phyloP scores from a whole-genome alignment of 2,329 filamentous ascomycete species.

The Thermothelomyces thermophilus region DNA sequence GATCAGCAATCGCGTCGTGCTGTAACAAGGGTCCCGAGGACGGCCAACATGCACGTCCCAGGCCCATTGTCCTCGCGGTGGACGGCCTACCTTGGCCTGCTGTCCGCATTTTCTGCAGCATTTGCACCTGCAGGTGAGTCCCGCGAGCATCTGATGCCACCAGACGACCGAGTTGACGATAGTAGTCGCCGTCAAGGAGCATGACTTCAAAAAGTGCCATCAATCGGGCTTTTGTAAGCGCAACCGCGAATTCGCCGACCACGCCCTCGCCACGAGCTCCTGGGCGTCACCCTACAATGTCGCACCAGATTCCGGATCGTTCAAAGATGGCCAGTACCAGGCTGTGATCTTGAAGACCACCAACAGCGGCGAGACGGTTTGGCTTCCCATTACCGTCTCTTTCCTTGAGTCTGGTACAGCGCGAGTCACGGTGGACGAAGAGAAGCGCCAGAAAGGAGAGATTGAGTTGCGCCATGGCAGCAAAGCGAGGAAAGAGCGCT shows the following conservation, averaged over 20 bases:
- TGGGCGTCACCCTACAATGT: conserved; percentile 82
- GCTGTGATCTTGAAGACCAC: conserved; percentile 78
- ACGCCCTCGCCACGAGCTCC: conserved; percentile 55
- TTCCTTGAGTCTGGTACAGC: conserved; percentile 88
- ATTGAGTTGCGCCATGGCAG: conserved; percentile 84
- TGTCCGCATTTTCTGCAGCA: conserved; percentile 53
- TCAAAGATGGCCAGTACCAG: conserved; percentile 73
- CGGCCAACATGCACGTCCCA: conserved; percentile 42
- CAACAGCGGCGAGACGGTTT: conserved; percentile 60
- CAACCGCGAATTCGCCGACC: conserved; percentile 84
- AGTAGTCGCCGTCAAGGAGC: conserved; percentile 79
- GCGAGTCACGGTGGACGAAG: conserved; percentile 84
- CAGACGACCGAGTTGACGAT: background rate
- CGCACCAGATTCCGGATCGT: conserved; percentile 61
- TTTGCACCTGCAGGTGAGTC: conserved; percentile 56
- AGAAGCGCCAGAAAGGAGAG: conserved; percentile 79
- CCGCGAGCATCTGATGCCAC: background rate
- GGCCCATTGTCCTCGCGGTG: conserved; percentile 52
- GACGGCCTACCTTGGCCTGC: conserved; percentile 56
- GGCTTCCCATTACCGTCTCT: conserved; percentile 75
- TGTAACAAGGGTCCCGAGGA: conserved; percentile 1
- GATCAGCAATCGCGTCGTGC: background rate
- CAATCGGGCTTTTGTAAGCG: conserved; percentile 97
- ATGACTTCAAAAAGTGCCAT: conserved; percentile 94
- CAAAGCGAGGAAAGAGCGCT: conserved; percentile 80